Conservation (phyloP, 176 grass and related monocot genomes). For the Panicum miliaceum region DNA sequence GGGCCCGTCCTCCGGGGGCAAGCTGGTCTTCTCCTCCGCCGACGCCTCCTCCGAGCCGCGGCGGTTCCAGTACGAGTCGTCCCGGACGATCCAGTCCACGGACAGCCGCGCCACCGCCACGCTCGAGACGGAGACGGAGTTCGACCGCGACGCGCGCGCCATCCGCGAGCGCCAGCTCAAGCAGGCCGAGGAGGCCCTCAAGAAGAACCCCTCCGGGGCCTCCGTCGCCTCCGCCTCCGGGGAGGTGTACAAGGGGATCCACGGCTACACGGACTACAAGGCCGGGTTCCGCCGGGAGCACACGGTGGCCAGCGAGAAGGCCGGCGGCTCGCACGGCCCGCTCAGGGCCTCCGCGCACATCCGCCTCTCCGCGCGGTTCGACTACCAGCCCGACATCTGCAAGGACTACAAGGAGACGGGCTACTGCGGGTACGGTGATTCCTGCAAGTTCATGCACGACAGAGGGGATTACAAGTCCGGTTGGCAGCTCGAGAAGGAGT, state of each 20-base stretch:
- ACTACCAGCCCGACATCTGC: slow-evolving; percentile 94
- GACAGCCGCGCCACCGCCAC: slow-evolving; percentile 74
- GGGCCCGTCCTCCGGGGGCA: slow-evolving; percentile 36
- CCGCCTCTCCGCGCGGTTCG: slow-evolving; percentile 70
- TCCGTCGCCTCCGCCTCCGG: slow-evolving; percentile 15
- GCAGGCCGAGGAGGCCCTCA: slow-evolving; percentile 63
- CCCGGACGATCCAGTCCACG: slow-evolving; percentile 74
- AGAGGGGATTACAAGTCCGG: slow-evolving; percentile 94
- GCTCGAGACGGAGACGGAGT: slow-evolving; percentile 86
- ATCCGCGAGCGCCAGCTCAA: slow-evolving; percentile 87
- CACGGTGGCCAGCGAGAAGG: slow-evolving; percentile 86
- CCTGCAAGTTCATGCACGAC: slow-evolving; percentile 99
- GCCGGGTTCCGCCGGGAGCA: slow-evolving; percentile 86
- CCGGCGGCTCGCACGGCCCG: slow-evolving; percentile 72
- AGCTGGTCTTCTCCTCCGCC: slow-evolving; percentile 77
- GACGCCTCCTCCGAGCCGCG: slow-evolving; percentile 38
- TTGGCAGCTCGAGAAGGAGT: slow-evolving; percentile 96
- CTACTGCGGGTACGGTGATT: slow-evolving; percentile 86
- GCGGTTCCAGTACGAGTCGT: slow-evolving; percentile 82
- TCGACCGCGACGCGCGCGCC: slow-evolving; percentile 71
- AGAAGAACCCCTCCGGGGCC: slow-evolving; percentile 52
- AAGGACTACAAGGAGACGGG: slow-evolving; percentile 99
- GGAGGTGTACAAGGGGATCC: slow-evolving; percentile 78
- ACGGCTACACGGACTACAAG: slow-evolving; percentile 88
- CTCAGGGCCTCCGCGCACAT: slow-evolving; percentile 81